Evolutionary conservation across 2,329 filamentous ascomycete species (phyloP), one percentile per base, ranked within the genome.

Genomic region (Claviceps purpurea): DNA sequence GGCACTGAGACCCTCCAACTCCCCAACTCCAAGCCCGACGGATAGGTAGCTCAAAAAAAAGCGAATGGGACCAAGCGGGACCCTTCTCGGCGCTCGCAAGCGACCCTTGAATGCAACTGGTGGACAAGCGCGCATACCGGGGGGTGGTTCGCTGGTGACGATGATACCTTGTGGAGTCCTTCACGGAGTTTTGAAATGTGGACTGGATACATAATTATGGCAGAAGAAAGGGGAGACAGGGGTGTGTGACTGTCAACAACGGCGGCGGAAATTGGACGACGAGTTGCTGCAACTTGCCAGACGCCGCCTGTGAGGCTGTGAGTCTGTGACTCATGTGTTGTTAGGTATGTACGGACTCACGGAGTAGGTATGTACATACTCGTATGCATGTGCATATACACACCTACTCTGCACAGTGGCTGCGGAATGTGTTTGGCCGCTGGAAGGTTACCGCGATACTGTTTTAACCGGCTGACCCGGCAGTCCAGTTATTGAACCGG

Each of bases 161-260:
- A 37, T 43, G 48, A 38, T n/a, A 40, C 20, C 20, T 39, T 34
- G 48, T 37, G 39, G 39, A 41, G 38, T 20, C 48, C 4, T 22
- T 3, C 6, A 43, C 48, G 40, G 48, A 43, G 48, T 24, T 50
- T 50, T 50, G 48, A 50, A 50, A 44, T 37, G 48, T 43, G 40
- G 48, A 50, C 24, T 20, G 26, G n/a, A 22, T 22, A 22, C 22
- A 37, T 43, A 11, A 38, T 37, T 38, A n/a, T 34, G 48, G 39
- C n/a, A 43, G 18, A 22, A 42, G 47, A 40, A 5, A 10, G 11
- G 14, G 13, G 39, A n/a, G 39, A 39, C 11, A 10, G 39, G n/a
- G 14, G 18, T 38, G 39, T 38, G 11, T n/a, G n/a, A n/a, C n/a
- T n/a, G n/a, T 45, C 3, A 20, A 5, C 43, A 24, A 20, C 37